Percentiles rank a stretch among this genome's conserved stretches.
Evolutionary conservation across 306 rosid genomes (phyloP).

Genomic region (Quercus cerris): DNA sequence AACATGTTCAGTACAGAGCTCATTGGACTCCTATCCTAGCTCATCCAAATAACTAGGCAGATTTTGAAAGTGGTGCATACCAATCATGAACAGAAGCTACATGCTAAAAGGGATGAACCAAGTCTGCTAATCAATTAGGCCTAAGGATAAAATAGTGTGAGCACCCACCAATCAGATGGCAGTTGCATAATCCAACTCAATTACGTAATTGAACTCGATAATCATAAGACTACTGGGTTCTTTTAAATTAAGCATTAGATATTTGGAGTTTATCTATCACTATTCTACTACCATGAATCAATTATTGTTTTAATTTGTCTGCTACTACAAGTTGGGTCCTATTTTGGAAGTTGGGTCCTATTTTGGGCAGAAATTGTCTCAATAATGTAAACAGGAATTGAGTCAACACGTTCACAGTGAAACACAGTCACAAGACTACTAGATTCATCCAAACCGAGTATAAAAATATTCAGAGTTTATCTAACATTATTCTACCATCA

Average conservation of each 20-base stretch:
- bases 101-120: not conserved
- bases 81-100: not conserved
- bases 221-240: not conserved
- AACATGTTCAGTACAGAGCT: not conserved
- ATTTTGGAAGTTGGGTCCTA: no score
- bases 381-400: no score
- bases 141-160: not conserved
- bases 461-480: not conserved
- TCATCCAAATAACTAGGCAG: not conserved
- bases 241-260: not conserved
- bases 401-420: not conserved
- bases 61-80: not conserved
- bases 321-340: no score
- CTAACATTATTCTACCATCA: not conserved
- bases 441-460: not conserved
- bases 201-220: not conserved
- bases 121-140: not conserved
- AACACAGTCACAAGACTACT: conserved; percentile 5
- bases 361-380: no score
- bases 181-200: not conserved
- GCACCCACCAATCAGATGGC: not conserved
- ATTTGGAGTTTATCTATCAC: not conserved
- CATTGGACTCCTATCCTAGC: not conserved
- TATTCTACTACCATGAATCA: not conserved
- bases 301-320: no score